Evolutionary conservation across 1,284 basidiomycete genomes (phyloP), one percentile per base, ranked within the genome.

Genomic region (Phellopilus nigrolimitatus): DNA sequence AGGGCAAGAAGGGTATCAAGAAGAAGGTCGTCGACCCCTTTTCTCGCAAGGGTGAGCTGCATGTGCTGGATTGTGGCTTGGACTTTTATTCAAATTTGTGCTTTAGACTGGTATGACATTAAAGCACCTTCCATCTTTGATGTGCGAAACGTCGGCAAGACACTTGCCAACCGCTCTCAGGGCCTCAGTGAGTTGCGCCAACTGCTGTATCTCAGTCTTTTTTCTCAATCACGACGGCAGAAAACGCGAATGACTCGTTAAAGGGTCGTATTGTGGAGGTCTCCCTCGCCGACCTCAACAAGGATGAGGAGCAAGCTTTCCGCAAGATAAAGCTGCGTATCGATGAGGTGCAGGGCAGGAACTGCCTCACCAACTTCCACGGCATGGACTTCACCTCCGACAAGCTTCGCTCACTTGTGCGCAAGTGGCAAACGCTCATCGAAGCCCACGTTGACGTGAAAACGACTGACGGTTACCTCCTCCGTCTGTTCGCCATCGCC

Each of bases 341-440:
- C 64, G 95, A 99, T 69, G 95, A 98, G 67, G 82, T 99, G 60
- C 88, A 97, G 77, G 97, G 95, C 78, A 97, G 95, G 80, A 95
- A 91, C 82, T 98, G 95, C 80, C 82, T 99, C 54, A 98, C 97
- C 72, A 97, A 95, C 76, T 99, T 99, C 89, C 90, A 95, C 77
- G 97, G 95, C 70, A 99, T 99, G 97, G 92, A 97, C 79, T 98
- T 99, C 79, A 99, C 97, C 59, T 97, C 94, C 59, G 97, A 99
- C 87, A 99, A 99, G 78, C 87, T 99, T 62, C 94, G 97, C 60
- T 99, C 97, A 54, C 93, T 99, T 65, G 97, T 99, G 64, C 93
- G 95, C 72, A 99, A 99, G 78, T 99, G 97, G 97, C 97, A 99
- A 76, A 86, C 94, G 34, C 88, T 99, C 66, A 95, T 99, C 66